Base-by-base conservation (phyloP, 2,329 filamentous ascomycete species). In the Aspergillus fumigatiaffinis region DNA sequence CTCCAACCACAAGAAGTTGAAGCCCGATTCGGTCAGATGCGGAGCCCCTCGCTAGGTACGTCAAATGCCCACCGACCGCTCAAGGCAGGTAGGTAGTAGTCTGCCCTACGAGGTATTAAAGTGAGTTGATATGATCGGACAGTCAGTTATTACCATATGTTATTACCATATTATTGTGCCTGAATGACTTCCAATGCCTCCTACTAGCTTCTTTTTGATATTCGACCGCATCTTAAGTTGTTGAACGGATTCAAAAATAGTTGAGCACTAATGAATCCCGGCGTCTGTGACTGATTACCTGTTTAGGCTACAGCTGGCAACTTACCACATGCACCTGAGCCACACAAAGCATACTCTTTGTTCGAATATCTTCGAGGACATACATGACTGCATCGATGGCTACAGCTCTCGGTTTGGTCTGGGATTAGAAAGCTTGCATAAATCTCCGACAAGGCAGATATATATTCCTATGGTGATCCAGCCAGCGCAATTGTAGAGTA, bases 21-120 rank as follows among this genome's bases (percentile, higher is more conserved):
- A 29, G 56, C 60, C 57, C 56, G 59, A 59, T 58, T 59, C 49
- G 62, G 60, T 58, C 61, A 57, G 56, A 65, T 66, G 63, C 63
- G 63, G 60, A 65, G 60, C 63, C 64, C 63, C 63, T 65, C 63
- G 60, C 56, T 60, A 59, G 23, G 44, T 56, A 59, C 52, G 47
- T 52, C 55, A 56, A 28, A 32, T 41, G 35, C 28, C 44, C 44
- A 25, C 44, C 44, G 21, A 47, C 44, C 44, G 17, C n/a, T 10
- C 3, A 12, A 14, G 44, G 14, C 6, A 14, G 9, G n/a, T n/a
- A 44, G 3, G 17, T 44, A 12, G 20, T 9, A 12, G 21, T 47
- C 10, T 23, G 23, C 21, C 7, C 21, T 47, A 47, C 21, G 8
- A 10, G 44, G 12, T 10, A 47, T 38, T 17, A 32, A 38, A 17